Evolutionary conservation across 106 monocot genomes (phyloP).

Genomic region (Dendrobium officinale): DNA sequence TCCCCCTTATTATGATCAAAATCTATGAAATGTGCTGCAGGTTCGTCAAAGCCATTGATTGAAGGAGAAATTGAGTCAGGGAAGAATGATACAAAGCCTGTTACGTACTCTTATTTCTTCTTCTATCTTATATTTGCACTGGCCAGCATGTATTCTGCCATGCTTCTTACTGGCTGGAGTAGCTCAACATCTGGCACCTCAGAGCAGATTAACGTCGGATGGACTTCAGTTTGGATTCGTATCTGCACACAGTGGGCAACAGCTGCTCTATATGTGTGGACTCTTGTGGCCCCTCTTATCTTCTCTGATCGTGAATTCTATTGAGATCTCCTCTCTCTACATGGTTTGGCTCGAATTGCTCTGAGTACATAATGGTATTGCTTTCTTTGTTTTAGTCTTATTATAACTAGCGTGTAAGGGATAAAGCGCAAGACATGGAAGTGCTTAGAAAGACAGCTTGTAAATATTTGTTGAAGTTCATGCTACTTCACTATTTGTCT

Average conservation of each 20-base stretch:
- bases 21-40: constrained; percentile 16
- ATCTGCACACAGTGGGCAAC: constrained; percentile 92
- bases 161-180: constrained; percentile 96
- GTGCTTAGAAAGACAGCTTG: no score
- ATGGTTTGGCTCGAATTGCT: background rate
- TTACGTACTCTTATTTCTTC: constrained; percentile 90
- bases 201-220: constrained; percentile 77
- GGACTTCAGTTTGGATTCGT: constrained; percentile 89
- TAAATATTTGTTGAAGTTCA: no score
- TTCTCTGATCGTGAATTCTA: constrained; percentile 77
- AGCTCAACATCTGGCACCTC: constrained; percentile 46
- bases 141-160: constrained; percentile 95
- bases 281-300: constrained; percentile 67
- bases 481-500: no score
- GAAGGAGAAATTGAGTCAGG: constrained; percentile 52
- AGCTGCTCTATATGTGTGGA: constrained; percentile 76
- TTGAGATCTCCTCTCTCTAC: background rate
- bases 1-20: background rate
- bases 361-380: background rate
- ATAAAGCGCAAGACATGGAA: no score
- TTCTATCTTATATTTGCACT: constrained; percentile 93
- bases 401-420: no score
- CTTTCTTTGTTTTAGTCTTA: no score
- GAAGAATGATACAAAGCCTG: constrained; percentile 45
- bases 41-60: constrained; percentile 44